Evolutionary conservation across 805 yeast species (phyloP).

Genomic region (Nakazawaea peltata): DNA sequence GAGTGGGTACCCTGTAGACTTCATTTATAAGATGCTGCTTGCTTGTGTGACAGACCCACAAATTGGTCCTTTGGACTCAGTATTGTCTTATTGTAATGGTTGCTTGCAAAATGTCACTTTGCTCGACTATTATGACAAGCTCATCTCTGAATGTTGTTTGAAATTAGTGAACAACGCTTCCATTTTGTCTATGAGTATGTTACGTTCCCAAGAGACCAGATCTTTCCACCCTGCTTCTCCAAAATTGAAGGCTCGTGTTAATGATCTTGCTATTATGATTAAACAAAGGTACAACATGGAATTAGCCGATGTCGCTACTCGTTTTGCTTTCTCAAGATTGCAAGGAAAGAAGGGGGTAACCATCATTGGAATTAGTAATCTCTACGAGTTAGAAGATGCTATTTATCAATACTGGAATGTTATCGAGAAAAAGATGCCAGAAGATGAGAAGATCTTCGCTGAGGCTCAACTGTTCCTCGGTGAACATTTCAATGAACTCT

Average conservation of each 20-base stretch:
- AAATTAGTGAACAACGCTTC: constrained; percentile 69
- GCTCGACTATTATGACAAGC: constrained; percentile 36
- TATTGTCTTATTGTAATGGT: constrained; percentile 73
- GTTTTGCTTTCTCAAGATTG: constrained; percentile 68
- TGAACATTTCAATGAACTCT: constrained; percentile 51
- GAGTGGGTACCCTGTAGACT: constrained; percentile 81
- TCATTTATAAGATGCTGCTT: constrained; percentile 45
- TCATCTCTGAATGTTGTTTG: constrained; percentile 46
- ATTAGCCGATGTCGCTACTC: constrained; percentile 73
- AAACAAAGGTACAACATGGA: constrained; percentile 38
- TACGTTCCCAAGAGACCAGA: constrained; percentile 60
- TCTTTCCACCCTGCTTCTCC: constrained; percentile 74
- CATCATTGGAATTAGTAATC: constrained; percentile 69
- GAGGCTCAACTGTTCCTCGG: constrained; percentile 40
- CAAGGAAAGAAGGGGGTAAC: constrained; percentile 41
- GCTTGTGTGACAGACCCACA: constrained; percentile 25
- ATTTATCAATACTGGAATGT: constrained; percentile 47
- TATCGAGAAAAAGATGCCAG: constrained; percentile 18
- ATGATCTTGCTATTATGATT: constrained; percentile 32
- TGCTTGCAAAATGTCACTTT: constrained; percentile 68
- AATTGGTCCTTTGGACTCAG: constrained; percentile 63
- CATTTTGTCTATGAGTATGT: constrained; percentile 79
- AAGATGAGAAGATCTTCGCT: constrained; percentile 35
- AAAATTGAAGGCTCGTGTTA: constrained; percentile 46
- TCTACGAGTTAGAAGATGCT: constrained; percentile 59